Conservation (phyloP, 1,284 basidiomycete genomes). For the Vanrija humicola region DNA sequence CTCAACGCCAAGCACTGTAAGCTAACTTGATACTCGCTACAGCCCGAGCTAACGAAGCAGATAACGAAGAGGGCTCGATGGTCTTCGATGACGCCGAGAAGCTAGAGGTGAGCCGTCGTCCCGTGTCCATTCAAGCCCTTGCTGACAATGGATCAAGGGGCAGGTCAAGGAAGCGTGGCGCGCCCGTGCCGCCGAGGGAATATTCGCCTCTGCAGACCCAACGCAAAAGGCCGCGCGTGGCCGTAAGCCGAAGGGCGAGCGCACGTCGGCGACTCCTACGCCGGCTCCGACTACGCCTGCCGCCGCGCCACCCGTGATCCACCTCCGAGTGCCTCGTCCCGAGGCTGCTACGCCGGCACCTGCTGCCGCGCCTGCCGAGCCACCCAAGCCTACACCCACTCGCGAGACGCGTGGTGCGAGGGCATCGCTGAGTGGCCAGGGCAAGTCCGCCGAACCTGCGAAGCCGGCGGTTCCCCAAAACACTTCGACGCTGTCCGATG, state of each 20-base stretch:
- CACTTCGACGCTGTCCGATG: neutral
- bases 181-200: conserved; percentile 16
- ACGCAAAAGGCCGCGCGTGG: conserved; percentile 1
- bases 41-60: conserved; percentile 17
- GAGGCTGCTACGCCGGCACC: neutral
- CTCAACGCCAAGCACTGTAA: conserved; percentile 49
- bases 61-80: conserved; percentile 44
- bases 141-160: conserved; percentile 12
- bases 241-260: conserved; percentile 4
- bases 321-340: conserved; percentile 7
- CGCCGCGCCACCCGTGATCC: conserved; percentile 10
- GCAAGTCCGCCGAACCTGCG: too few relatives aligned
- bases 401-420: too few relatives aligned
- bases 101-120: conserved; percentile 31
- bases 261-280: conserved; percentile 1
- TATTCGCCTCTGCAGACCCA: conserved; percentile 20
- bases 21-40: conserved; percentile 5
- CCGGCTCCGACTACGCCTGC: neutral
- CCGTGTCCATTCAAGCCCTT: neutral
- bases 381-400: too few relatives aligned
- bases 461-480: neutral
- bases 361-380: too few relatives aligned
- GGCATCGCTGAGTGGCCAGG: too few relatives aligned
- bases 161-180: conserved; percentile 35
- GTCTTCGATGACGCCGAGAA: conserved; percentile 41